phyloP scores from a whole-genome alignment of 1,284 basidiomycete genomes.

The Pseudozyma sp. region DNA sequence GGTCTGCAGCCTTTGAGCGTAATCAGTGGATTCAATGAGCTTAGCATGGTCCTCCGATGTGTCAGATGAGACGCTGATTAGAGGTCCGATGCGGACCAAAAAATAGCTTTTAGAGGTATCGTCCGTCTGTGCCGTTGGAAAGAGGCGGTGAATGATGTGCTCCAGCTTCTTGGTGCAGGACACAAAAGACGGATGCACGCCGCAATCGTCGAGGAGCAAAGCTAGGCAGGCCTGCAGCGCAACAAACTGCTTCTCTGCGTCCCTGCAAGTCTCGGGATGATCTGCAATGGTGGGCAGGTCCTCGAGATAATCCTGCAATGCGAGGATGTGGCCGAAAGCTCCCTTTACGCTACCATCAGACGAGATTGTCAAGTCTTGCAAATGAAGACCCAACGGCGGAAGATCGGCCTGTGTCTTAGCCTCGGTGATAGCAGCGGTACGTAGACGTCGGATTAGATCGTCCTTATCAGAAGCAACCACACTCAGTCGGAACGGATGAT shows the following conservation, averaged over 20 bases:
- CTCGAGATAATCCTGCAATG: constrained; percentile 9
- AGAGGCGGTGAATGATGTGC: background rate
- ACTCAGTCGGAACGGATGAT: constrained; percentile 38
- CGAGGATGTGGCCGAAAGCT: background rate
- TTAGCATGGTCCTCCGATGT: background rate
- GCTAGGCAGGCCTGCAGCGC: constrained; percentile 21
- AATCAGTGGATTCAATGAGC: background rate
- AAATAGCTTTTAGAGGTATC: background rate
- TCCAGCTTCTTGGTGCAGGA: background rate
- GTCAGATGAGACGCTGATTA: background rate
- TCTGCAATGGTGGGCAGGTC: background rate
- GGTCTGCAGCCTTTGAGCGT: constrained; percentile 7
- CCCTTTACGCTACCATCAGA: background rate
- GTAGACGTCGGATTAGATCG: constrained; percentile 35
- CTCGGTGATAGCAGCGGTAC: constrained; percentile 18
- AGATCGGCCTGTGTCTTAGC: constrained; percentile 14
- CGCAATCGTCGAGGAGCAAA: constrained; percentile 22
- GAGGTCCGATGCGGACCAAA: constrained; percentile 11
- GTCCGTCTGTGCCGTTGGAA: background rate
- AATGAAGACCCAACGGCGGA: constrained; percentile 1
- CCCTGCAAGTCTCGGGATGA: background rate
- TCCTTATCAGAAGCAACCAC: constrained; percentile 34
- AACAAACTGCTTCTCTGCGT: background rate
- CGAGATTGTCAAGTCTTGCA: background rate
- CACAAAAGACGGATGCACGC: constrained; percentile 5